Evolutionary conservation across 164 flowering plant genomes (phyloP).

Genomic region (Amborella trichopoda): DNA sequence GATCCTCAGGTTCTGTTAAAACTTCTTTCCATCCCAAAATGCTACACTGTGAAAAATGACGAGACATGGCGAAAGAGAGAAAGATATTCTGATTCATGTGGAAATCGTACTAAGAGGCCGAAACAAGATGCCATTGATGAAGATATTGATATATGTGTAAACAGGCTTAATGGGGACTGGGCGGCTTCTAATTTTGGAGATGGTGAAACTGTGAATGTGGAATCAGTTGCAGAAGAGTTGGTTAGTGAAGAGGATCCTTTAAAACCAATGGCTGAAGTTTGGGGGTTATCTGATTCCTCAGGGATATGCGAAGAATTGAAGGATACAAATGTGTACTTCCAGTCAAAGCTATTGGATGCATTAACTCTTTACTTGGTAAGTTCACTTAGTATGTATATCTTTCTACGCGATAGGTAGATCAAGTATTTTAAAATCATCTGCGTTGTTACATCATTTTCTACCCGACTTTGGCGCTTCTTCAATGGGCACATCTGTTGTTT

Average conservation of each 20-base stretch:
- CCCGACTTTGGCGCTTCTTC: too few relatives aligned
- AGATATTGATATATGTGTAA: conserved; percentile 53
- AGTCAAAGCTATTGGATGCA: conserved; percentile 62
- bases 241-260: conserved; percentile 21
- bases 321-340: conserved; percentile 44
- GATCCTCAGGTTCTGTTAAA: conserved; percentile 74
- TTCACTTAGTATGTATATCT: too few relatives aligned
- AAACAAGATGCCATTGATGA: conserved; percentile 21
- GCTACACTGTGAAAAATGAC: conserved; percentile 10
- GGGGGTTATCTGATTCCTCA: conserved; percentile 34
- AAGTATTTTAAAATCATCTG: too few relatives aligned
- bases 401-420: too few relatives aligned
- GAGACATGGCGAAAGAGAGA: conserved; percentile 32
- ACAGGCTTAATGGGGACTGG: conserved; percentile 31
- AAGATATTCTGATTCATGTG: conserved; percentile 4
- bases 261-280: conserved; percentile 28
- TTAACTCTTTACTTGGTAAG: conserved; percentile 67
- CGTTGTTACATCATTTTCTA: too few relatives aligned
- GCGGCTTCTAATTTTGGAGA: conserved; percentile 14
- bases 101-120: conserved; percentile 25
- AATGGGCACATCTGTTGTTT: too few relatives aligned
- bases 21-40: conserved; percentile 39
- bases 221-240: conserved; percentile 13
- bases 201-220: conserved; percentile 12
- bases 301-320: conserved; percentile 8